Base-by-base conservation (phyloP, 805 yeast genomes). In the Candida peoriensis region DNA sequence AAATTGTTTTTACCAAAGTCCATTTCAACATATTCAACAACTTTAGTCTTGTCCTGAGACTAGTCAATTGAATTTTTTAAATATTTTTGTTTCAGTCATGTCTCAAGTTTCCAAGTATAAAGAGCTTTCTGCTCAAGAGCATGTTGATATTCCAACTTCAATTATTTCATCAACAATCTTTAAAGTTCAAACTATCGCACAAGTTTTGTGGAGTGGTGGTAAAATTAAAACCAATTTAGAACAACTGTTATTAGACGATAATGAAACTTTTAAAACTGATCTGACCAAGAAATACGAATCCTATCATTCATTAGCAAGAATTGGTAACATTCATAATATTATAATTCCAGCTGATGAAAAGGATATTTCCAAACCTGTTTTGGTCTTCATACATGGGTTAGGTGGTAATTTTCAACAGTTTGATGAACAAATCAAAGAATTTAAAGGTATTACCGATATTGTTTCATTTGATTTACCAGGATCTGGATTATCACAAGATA, bases 321-420 rank as follows among this genome's bases (percentile, higher is more conserved):
- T 40, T 12, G 48, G 48, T 6, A 30, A 44, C 2, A 28, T 48
- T 3, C 36, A 41, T 27, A 38, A 42, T 8, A 20, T 46, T 6
- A 29, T 42, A 6, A 21, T 38, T 4, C 47, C 48, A 11, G 18
- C 27, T n/a, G 30, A 36, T 9, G 40, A 42, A 19, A 32, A 32
- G 15, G 26, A 29, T 6, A 13, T 33, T 1, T 33, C 29, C 19
- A 33, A 29, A 12, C 32, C 36, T 9, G 61, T 78, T 3, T 57
- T 82, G 6, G 58, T 86, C 3, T 74, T 87, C 37, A 52, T 89
- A 14, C 97, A 88, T 61, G 97, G 97, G 0, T 58, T 90, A 15
- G 97, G 97, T 2, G 97, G 97, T 2, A 90, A 80, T 47, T 64
- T 84, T 53, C 75, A 86, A 16, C 96, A 88, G 55, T 89, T 89